Percentiles rank a stretch among this genome's conserved stretches.
phyloP scores from a whole-genome alignment of 768 basidiomycete species.

The Serendipita sp. region DNA sequence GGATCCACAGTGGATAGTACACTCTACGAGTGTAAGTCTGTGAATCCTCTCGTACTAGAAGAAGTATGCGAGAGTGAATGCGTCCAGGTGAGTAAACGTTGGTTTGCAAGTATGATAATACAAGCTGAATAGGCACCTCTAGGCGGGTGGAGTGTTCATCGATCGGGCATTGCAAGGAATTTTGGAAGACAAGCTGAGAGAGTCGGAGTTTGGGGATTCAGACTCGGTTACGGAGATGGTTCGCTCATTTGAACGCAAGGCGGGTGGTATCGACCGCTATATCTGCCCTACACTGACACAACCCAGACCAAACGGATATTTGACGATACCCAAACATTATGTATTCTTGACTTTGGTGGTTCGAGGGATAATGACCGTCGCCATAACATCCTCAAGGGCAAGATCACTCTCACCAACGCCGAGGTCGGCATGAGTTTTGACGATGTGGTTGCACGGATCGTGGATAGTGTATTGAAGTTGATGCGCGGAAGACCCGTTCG shows the following conservation, averaged over 20 bases:
- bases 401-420: background rate
- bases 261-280: background rate
- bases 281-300: background rate
- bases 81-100: background rate
- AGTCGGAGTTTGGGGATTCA: background rate
- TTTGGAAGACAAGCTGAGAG: background rate
- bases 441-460: background rate
- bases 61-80: background rate
- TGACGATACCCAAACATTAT: background rate
- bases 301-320: conserved; percentile 7
- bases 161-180: background rate
- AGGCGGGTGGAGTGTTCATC: background rate
- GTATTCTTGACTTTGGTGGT: conserved; percentile 4
- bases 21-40: background rate
- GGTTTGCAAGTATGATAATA: background rate
- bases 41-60: background rate
- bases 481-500: background rate
- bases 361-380: conserved; percentile 2
- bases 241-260: background rate
- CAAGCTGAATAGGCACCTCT: background rate
- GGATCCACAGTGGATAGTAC: background rate
- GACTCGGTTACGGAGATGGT: background rate
- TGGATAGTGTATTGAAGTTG: background rate
- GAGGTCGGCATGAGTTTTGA: background rate
- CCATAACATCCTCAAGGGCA: background rate